A percentile compares a stretch with the other conserved stretches of the same genome.
Conservation (phyloP, 73 alveolate species). For the Paramecium primaurelia region DNA sequence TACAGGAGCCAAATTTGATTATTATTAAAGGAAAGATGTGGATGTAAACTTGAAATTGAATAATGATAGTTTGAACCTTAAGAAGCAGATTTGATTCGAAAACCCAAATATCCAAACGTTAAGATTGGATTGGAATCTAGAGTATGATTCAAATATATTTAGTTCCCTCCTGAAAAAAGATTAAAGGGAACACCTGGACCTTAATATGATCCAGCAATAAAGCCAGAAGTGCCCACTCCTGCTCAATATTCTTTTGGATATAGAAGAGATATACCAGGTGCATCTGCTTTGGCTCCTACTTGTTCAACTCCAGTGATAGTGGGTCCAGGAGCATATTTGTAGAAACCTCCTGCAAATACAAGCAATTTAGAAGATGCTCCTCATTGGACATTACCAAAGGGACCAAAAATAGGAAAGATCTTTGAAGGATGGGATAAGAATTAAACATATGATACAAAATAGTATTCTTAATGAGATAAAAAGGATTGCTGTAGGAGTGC, state of each 20-base stretch:
- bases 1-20: constrained; percentile 61
- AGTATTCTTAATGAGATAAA: not conserved
- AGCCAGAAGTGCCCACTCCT: constrained; percentile 67
- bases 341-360: constrained; percentile 75
- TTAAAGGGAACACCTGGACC: constrained; percentile 88
- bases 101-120: constrained; percentile 56
- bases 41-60: constrained; percentile 27
- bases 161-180: constrained; percentile 64
- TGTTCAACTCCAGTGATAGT: constrained; percentile 77
- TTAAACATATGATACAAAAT: constrained; percentile 75
- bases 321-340: constrained; percentile 84
- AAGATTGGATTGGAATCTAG: constrained; percentile 61
- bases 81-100: constrained; percentile 58
- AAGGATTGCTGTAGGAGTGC: constrained; percentile 68
- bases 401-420: constrained; percentile 66
- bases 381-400: constrained; percentile 81
- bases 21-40: constrained; percentile 51
- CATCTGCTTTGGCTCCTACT: constrained; percentile 69
- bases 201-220: constrained; percentile 69
- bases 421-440: constrained; percentile 67
- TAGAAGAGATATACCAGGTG: constrained; percentile 70
- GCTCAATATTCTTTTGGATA: constrained; percentile 77
- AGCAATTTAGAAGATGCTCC: constrained; percentile 67
- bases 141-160: not conserved
- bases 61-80: constrained; percentile 52